Conservation (phyloP, 331 rosid genomes). For the Arachis monticola region DNA sequence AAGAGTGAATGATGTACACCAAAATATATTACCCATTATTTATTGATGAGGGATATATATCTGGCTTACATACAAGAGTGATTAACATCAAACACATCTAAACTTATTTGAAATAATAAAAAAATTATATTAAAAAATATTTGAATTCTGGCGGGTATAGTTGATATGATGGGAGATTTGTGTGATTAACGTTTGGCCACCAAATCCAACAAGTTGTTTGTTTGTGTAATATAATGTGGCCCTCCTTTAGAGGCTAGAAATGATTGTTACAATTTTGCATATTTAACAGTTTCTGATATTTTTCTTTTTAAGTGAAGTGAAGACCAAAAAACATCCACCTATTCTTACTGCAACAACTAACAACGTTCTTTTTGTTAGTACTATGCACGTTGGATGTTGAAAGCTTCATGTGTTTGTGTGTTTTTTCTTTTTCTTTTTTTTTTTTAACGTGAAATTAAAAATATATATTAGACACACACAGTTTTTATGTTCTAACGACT, state of each 20-base stretch:
- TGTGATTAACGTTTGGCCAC: slow-evolving; percentile 55
- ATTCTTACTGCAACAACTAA: background rate
- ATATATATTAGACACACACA: too few relatives aligned
- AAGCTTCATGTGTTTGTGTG: background rate
- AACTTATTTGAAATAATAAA: too few relatives aligned
- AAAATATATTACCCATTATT: too few relatives aligned
- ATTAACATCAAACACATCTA: background rate
- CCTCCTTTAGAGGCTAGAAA: slow-evolving; percentile 32
- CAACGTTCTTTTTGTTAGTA: background rate
- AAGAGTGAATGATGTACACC: too few relatives aligned
- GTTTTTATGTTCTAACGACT: background rate
- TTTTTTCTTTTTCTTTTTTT: background rate
- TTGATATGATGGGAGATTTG: slow-evolving; percentile 20
- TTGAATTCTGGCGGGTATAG: slow-evolving; percentile 73
- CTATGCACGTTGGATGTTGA: background rate
- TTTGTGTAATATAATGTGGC: slow-evolving; percentile 36
- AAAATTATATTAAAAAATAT: background rate
- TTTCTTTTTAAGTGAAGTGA: background rate
- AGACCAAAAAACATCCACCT: slow-evolving; percentile 18
- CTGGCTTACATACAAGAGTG: too few relatives aligned
- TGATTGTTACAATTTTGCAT: slow-evolving; percentile 30
- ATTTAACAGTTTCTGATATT: slow-evolving; percentile 17
- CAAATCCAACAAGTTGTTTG: slow-evolving; percentile 51
- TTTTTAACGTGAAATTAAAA: too few relatives aligned
- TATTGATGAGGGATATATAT: too few relatives aligned